phyloP scores from a whole-genome alignment of 148 eudicot species.

The Amaranthus palmeri region DNA sequence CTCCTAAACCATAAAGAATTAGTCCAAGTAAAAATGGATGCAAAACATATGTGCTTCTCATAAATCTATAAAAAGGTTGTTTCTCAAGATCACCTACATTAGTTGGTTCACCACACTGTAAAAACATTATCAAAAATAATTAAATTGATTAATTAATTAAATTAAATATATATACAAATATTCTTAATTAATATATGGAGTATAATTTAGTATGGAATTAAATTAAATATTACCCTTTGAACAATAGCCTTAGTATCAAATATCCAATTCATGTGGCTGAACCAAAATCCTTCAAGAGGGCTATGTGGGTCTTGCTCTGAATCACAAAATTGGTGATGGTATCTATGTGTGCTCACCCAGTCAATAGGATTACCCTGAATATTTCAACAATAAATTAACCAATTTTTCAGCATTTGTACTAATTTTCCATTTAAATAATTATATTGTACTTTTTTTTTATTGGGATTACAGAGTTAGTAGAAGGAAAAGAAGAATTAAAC shows the following conservation, averaged over 20 bases:
- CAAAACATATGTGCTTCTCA: constrained; percentile 45
- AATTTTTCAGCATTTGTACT: too few relatives aligned
- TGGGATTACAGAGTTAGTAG: too few relatives aligned
- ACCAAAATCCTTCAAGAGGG: constrained; percentile 86
- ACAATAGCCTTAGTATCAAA: constrained; percentile 35
- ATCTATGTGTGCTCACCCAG: constrained; percentile 89
- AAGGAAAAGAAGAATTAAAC: too few relatives aligned
- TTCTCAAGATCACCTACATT: constrained; percentile 78
- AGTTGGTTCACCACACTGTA: constrained; percentile 64
- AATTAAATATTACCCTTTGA: constrained; percentile 40
- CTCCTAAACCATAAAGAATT: constrained; percentile 59
- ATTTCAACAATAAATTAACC: neutral
- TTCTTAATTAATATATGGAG: too few relatives aligned
- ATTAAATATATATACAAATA: too few relatives aligned
- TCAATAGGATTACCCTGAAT: constrained; percentile 70
- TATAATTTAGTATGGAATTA: neutral
- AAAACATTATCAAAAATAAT: neutral
- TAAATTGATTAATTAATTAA: neutral
- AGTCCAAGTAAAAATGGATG: constrained; percentile 59
- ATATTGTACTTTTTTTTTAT: too few relatives aligned
- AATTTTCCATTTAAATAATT: too few relatives aligned
- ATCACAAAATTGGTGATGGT: constrained; percentile 72
- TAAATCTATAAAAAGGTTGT: constrained; percentile 62
- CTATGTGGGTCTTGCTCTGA: constrained; percentile 85
- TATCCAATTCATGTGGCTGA: constrained; percentile 79